Evolutionary conservation across 1,139 yeast species (phyloP), one percentile per base, ranked within the genome.

Genomic region (Candida buenavistaensis): DNA sequence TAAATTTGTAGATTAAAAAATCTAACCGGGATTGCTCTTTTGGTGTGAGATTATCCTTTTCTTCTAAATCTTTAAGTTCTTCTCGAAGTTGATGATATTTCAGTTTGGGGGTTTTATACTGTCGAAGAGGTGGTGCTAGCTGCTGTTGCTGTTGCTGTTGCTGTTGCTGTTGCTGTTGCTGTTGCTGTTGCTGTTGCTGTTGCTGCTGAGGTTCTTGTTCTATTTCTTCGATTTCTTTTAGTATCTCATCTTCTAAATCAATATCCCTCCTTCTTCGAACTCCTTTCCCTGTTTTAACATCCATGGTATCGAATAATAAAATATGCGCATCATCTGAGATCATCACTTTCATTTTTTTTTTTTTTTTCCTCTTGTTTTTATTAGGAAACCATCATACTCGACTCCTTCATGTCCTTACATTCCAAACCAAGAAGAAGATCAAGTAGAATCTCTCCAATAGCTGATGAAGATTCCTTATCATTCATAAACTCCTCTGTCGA

Each of bases 51-150:
- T 28, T 17, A 6, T 65, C 43, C 66, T 73, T 30, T 58, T 54
- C 16, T 12, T 55, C 47, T 14, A 51, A 38, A 54, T 60, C 29
- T 70, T 59, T 30, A 66, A 67, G 44, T 67, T 76, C 43, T 68
- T 64, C 46, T 74, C 83, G 54, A 23, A 72, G 61, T 25, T 64
- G 63, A 39, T 68, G 67, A 32, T 82, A 85, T 15, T 66, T 55
- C 33, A 62, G 74, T 20, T 26, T 23, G 12, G 32, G 37, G 32
- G 31, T 31, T 21, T 36, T 29, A 26, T 32, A 33, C 14, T 30
- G 36, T 28, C 19, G 14, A 24, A 14, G 6, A 20, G 21, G 11
- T 25, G 28, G 10, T 28, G 32, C 2, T 27, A 23, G 33, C 10
- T 14, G 24, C 13, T 14, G 14, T 13, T 33, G 26, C 5, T 14